These are phyloP conservation scores for Termitomyces sp. DNA, from an alignment of 768 basidiomycete species.

Conservation along the genomic window DNA sequence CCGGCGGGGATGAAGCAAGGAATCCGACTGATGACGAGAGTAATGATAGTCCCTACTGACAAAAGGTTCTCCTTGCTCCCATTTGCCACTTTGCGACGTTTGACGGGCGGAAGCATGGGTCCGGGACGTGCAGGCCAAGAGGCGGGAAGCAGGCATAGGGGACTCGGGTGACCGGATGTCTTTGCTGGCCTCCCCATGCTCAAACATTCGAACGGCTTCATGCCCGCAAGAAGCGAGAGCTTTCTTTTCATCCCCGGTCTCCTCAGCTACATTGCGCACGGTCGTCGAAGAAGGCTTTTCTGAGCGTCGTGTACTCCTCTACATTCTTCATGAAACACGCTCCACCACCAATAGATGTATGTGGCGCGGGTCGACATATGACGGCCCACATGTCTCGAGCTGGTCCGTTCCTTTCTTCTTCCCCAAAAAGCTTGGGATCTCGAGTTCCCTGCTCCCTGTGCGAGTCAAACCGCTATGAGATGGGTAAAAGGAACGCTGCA, in stretches of 20 bases:
- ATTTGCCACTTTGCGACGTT: conserved; percentile 31
- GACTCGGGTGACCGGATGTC: no score
- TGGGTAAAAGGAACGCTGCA: conserved; percentile 16
- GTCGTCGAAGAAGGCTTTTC: neutral
- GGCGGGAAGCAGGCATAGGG: no score
- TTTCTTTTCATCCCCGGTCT: conserved; percentile 26
- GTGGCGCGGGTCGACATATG: conserved; percentile 40
- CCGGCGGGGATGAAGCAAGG: conserved; percentile 26
- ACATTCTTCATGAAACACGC: no score
- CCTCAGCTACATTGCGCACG: neutral
- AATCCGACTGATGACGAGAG: conserved; percentile 46
- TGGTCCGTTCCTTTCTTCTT: no score
- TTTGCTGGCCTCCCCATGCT: conserved; percentile 30
- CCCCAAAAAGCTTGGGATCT: no score
- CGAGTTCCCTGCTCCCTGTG: conserved; percentile 6
- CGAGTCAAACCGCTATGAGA: conserved; percentile 5
- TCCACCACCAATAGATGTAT: no score
- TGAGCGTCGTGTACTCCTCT: conserved; percentile 38
- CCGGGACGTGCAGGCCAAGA: no score
- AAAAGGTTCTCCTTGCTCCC: conserved; percentile 61
- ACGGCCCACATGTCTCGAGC: conserved; percentile 58
- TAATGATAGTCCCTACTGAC: conserved; percentile 22
- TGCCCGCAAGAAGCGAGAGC: conserved; percentile 43
- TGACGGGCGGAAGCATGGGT: no score
- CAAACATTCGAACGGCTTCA: conserved; percentile 48